Percentiles rank a stretch among this genome's conserved stretches.
Evolutionary conservation across 192 early-diverging fungal genomes (phyloP).

Genomic region (Coemansia sp.): DNA sequence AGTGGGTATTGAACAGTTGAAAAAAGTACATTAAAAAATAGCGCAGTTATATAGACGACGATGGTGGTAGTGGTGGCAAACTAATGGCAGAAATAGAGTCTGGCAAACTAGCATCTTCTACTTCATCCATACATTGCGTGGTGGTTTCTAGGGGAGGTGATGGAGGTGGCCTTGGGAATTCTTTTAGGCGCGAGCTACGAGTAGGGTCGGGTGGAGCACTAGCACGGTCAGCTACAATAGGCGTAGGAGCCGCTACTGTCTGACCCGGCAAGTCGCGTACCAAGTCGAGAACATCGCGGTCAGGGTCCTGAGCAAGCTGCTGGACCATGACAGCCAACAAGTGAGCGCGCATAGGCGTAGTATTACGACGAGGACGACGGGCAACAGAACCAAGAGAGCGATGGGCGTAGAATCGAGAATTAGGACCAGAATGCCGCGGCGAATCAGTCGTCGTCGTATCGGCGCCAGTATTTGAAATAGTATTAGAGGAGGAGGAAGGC

Average conservation of each 20-base stretch:
- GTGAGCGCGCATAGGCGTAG: conserved; percentile 55
- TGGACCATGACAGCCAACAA: conserved; percentile 51
- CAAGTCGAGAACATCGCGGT: conserved; percentile 52
- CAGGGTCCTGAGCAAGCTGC: conserved; percentile 42
- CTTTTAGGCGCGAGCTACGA: not conserved
- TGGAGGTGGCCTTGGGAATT: not conserved
- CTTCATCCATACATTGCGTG: not conserved
- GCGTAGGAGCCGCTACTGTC: not conserved
- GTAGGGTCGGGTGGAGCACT: conserved; percentile 5
- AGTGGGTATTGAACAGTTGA: too few species aligned
- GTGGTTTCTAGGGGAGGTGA: not conserved
- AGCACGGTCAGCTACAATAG: not conserved
- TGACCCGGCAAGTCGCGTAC: conserved; percentile 39
- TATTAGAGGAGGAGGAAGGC: not conserved
- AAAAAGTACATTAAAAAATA: not conserved
- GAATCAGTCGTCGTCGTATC: not conserved
- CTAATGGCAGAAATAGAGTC: conserved; percentile 2
- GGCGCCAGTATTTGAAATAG: too few species aligned
- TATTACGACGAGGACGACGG: conserved; percentile 36
- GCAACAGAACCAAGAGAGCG: conserved; percentile 34
- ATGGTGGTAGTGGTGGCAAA: not conserved
- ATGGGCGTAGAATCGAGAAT: conserved; percentile 20
- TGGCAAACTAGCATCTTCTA: not conserved
- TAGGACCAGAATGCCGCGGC: not conserved
- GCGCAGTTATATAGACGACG: not conserved